Base-by-base conservation (phyloP, 257 asterid species). In the Asclepias syriaca region DNA sequence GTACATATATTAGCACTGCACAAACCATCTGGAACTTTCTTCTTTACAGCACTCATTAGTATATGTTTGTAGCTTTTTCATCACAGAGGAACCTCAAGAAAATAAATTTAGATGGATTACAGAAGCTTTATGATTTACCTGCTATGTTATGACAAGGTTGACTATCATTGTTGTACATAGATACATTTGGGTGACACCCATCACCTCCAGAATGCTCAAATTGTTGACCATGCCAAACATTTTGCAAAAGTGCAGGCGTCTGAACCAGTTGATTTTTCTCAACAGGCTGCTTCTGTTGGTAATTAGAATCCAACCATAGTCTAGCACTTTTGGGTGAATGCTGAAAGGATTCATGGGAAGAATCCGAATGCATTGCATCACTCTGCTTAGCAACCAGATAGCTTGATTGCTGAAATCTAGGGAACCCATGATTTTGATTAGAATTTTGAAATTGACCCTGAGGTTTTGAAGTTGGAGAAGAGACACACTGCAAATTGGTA, bases 401-500 rank as follows among this genome's bases (percentile, higher is more conserved):
- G 39, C 75, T 76, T 2, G 85, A 72, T 65, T 80, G 85, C 79
- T 72, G 83, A 80, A 80, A 81, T 73, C 81, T 78, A 45, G 79
- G 79, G 81, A 77, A 79, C 60, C 77, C 74, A 78, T 24, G 58
- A 53, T 67, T 82, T 78, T 77, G 78, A 78, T 75, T 51, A 53
- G 78, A 72, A 57, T 72, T 78, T 27, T 78, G 85, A 59, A 70
- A 63, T 66, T 74, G 50, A 56, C 77, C 68, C 63, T 82, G 84
- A 0, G 88, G 87, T 75, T 85, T 82, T 72, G 87, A 79, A 77
- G 85, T 80, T 46, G 89, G 86, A 70, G 92, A 82, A 22, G 85
- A 57, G 27, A 65, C 84, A 75, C 79, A 81, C 56, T 73, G 89
- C 82, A 82, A 63, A 76, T 76, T 85, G 49, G 84, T 80, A 81